Evolutionary conservation across 2,329 filamentous ascomycete genomes (phyloP).

Genomic region (Chaetomiaceae sp.): DNA sequence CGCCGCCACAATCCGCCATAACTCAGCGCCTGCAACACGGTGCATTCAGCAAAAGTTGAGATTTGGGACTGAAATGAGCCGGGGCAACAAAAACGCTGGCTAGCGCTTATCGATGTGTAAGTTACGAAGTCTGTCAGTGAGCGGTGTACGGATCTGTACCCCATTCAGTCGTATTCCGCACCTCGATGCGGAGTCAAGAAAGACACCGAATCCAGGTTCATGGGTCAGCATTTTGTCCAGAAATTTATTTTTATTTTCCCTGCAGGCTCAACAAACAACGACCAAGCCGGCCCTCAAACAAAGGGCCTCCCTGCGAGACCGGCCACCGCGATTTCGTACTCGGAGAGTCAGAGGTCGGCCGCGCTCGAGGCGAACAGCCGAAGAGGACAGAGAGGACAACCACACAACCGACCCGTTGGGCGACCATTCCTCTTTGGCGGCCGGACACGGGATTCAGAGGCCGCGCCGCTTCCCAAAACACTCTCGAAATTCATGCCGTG

Average conservation of each 20-base stretch:
- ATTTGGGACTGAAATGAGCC: no score
- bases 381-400: background rate
- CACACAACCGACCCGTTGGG: background rate
- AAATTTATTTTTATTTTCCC: constrained; percentile 1
- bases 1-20: constrained; percentile 4
- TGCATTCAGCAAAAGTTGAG: no score
- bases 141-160: no score
- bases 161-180: no score
- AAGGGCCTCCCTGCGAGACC: background rate
- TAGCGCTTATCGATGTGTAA: no score
- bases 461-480: constrained; percentile 8
- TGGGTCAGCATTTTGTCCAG: background rate
- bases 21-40: background rate
- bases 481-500: constrained; percentile 18
- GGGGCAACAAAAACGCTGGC: no score
- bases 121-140: no score
- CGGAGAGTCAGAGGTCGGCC: background rate
- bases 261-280: background rate
- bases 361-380: background rate
- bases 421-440: constrained; percentile 12
- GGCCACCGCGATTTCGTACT: background rate
- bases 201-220: background rate
- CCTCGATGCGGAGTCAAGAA: no score
- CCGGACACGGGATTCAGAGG: constrained; percentile 8
- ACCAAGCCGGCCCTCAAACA: background rate